These are phyloP conservation scores for Arthrobotrys iridis DNA, from an alignment of 2,329 filamentous ascomycete species.

Conservation along the genomic window DNA sequence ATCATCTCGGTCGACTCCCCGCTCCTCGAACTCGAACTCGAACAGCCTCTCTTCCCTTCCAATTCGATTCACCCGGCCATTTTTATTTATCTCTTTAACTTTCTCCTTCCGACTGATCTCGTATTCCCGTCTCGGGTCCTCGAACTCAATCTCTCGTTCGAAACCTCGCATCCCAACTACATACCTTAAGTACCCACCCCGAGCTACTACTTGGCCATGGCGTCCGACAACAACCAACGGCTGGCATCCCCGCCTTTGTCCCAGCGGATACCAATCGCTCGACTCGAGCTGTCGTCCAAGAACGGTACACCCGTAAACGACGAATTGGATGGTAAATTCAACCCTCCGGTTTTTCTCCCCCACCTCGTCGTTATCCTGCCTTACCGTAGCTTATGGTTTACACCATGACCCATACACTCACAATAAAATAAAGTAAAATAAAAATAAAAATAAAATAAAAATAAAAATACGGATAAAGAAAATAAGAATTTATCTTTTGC, in stretches of 20 bases:
- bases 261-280: slow-evolving; percentile 53
- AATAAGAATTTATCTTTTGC: no score
- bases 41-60: background rate
- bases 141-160: background rate
- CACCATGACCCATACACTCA: no score
- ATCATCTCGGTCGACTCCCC: background rate
- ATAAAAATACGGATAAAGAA: background rate
- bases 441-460: background rate
- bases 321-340: slow-evolving; percentile 50
- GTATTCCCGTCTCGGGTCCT: slow-evolving; percentile 1
- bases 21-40: background rate
- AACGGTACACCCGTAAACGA: slow-evolving; percentile 48
- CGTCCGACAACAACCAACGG: slow-evolving; percentile 40
- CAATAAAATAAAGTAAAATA: background rate
- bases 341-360: background rate
- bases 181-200: no score
- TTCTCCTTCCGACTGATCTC: background rate
- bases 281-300: slow-evolving; percentile 51
- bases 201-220: slow-evolving; percentile 25
- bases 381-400: no score
- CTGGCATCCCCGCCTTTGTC: slow-evolving; percentile 52
- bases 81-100: background rate
- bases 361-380: no score
- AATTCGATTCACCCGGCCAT: background rate
- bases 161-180: background rate